A percentile compares a stretch with the other conserved stretches of the same genome.
Evolutionary conservation across 2,329 filamentous ascomycete species (phyloP).

Genomic region (Dothiorella sarmentorum): DNA sequence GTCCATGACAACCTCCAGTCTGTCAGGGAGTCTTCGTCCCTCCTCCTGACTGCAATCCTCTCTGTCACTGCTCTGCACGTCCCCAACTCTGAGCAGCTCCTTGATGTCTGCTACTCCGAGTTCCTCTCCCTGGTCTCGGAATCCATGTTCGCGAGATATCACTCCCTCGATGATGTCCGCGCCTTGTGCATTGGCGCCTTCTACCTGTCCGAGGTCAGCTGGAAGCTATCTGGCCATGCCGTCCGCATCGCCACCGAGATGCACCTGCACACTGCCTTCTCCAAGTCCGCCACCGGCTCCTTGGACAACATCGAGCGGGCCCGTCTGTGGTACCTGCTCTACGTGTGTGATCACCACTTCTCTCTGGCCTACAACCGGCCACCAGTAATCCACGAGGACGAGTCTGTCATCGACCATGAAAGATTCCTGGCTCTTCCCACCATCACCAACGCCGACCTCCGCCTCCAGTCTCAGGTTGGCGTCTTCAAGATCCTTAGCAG

Average conservation of each 20-base stretch:
- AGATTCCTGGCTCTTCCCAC: conserved; percentile 29
- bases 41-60: conserved; percentile 32
- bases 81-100: conserved; percentile 27
- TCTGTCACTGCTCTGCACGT: conserved; percentile 32
- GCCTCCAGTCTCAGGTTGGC: conserved; percentile 31
- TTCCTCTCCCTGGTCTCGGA: conserved; percentile 34
- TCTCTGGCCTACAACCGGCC: conserved; percentile 41
- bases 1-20: conserved; percentile 30
- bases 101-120: conserved; percentile 33
- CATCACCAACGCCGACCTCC: conserved; percentile 30
- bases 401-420: conserved; percentile 37
- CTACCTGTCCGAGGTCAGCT: conserved; percentile 40
- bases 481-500: conserved; percentile 34
- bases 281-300: conserved; percentile 34
- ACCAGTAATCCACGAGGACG: conserved; percentile 38
- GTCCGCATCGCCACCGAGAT: conserved; percentile 41
- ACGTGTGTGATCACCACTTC: conserved; percentile 41
- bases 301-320: conserved; percentile 36
- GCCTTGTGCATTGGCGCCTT: conserved; percentile 40
- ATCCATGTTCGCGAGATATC: conserved; percentile 33
- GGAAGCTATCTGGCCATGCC: conserved; percentile 39
- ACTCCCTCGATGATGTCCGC: conserved; percentile 39
- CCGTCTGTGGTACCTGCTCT: conserved; percentile 40
- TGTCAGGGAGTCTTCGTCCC: conserved; percentile 30
- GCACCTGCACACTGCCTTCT: conserved; percentile 39